Conservation (phyloP, 23 red algal genomes). For the Agarophyton chilense region DNA sequence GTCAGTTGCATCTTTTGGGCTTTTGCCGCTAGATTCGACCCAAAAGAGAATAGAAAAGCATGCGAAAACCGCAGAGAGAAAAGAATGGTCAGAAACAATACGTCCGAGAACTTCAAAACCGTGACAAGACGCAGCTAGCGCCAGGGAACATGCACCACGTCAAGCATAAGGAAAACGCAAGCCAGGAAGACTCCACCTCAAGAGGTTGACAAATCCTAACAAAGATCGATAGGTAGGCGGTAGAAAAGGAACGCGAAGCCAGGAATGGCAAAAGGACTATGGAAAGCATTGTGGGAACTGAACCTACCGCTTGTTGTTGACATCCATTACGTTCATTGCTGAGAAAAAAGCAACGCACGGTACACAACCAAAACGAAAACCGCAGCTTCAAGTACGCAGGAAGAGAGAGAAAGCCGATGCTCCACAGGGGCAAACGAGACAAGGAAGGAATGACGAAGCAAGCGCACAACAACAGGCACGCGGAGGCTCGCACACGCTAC, state of each 20-base stretch:
- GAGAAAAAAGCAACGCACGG: neutral
- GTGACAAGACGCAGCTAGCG: neutral
- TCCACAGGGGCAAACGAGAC: neutral
- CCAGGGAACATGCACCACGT: no score
- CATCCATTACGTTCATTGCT: slow-evolving; percentile 8
- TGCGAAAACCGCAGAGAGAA: neutral
- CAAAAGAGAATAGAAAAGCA: neutral
- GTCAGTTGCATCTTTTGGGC: slow-evolving; percentile 55
- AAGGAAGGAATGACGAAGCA: neutral
- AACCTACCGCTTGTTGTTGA: slow-evolving; percentile 33
- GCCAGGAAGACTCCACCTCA: no score
- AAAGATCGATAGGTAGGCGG: no score
- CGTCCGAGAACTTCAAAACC: neutral
- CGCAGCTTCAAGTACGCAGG: neutral
- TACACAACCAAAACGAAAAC: neutral
- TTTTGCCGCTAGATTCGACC: slow-evolving; percentile 20
- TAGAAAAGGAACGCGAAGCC: no score
- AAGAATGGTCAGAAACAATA: slow-evolving; percentile 2
- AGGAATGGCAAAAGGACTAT: no score
- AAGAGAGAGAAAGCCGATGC: neutral
- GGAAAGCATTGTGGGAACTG: neutral
- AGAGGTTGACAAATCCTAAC: no score
- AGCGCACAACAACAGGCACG: neutral
- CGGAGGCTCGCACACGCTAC: neutral
- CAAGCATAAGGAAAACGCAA: no score